phyloP scores from a whole-genome alignment of 2,329 filamentous ascomycete genomes.

The Fusarium nematophilum region DNA sequence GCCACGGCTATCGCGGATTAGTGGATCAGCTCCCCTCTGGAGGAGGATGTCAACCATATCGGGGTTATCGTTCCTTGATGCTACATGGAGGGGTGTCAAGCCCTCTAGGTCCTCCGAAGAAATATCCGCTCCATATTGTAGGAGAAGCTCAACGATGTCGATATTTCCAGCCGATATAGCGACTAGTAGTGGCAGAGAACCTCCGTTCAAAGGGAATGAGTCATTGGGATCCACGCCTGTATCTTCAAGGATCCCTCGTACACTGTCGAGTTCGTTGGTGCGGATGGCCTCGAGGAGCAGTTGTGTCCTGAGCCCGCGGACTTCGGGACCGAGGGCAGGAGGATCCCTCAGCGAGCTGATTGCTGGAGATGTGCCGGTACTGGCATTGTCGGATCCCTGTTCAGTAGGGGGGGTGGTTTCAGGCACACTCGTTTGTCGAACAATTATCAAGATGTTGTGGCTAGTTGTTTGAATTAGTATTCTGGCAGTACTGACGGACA shows the following conservation, averaged over 20 bases:
- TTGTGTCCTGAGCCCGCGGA: too few relatives aligned
- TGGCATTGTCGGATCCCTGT: too few relatives aligned
- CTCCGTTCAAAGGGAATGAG: neutral
- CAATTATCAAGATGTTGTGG: neutral
- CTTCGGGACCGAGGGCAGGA: too few relatives aligned
- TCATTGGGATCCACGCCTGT: neutral
- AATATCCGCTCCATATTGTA: neutral
- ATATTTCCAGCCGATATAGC: neutral
- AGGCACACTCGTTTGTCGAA: neutral
- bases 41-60: neutral
- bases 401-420: too few relatives aligned
- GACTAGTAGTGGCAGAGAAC: neutral
- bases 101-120: neutral
- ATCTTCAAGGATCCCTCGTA: neutral
- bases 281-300: too few relatives aligned
- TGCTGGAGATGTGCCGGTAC: too few relatives aligned
- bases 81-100: neutral
- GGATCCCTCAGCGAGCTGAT: too few relatives aligned
- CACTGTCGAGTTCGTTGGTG: too few relatives aligned
- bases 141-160: neutral
- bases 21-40: neutral
- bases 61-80: neutral
- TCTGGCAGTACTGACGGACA: too few relatives aligned
- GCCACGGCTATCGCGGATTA: neutral
- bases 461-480: too few relatives aligned